phyloP scores from a whole-genome alignment of 2,329 filamentous ascomycete genomes.

The Neopestalotiopsis sp. region DNA sequence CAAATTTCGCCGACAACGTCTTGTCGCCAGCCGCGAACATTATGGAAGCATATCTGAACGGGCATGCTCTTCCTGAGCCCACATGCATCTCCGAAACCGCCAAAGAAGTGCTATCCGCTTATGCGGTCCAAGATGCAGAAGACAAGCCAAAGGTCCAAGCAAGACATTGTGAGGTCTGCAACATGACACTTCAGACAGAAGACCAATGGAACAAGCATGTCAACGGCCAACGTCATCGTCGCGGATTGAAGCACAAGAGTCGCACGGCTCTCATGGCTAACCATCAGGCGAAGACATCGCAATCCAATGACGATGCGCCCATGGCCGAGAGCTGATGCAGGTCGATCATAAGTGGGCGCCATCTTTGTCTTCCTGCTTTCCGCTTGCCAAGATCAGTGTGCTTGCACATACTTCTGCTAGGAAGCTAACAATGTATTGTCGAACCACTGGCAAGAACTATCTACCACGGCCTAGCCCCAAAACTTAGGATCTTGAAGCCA shows the following conservation, averaged over 20 bases:
- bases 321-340: neutral
- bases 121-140: slow-evolving; percentile 61
- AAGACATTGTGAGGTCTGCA: slow-evolving; percentile 75
- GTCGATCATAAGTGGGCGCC: too few relatives aligned
- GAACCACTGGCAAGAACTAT: neutral
- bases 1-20: slow-evolving; percentile 68
- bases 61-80: slow-evolving; percentile 58
- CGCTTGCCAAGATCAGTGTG: too few relatives aligned
- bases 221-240: slow-evolving; percentile 46
- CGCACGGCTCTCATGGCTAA: slow-evolving; percentile 34
- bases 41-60: slow-evolving; percentile 66
- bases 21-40: slow-evolving; percentile 68
- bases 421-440: too few relatives aligned
- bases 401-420: too few relatives aligned
- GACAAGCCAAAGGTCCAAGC: slow-evolving; percentile 43
- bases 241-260: slow-evolving; percentile 32
- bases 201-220: slow-evolving; percentile 55
- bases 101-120: slow-evolving; percentile 61
- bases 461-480: neutral
- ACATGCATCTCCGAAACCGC: slow-evolving; percentile 53
- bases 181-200: slow-evolving; percentile 65
- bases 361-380: too few relatives aligned
- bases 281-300: neutral
- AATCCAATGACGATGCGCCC: neutral
- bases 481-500: neutral